Evolutionary conservation across 306 rosid genomes (phyloP), one percentile per base, ranked within the genome.

Genomic region (Quercus glauca): DNA sequence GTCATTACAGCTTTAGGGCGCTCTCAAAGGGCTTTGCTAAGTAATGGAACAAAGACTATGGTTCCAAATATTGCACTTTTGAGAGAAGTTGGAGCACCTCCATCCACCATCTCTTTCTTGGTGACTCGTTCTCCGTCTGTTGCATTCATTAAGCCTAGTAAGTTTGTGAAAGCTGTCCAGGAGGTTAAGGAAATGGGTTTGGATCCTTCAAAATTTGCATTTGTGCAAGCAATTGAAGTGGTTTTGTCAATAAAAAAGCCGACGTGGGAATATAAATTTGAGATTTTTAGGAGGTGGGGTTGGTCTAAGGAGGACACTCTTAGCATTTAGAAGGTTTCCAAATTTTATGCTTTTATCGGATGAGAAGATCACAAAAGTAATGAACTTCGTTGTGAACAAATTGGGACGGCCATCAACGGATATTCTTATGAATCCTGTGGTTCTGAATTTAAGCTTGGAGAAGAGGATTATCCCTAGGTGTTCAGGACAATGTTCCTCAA

Each of bases 391-490:
- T 65, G 55, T 64, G 75, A 80, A 85, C 5, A 67, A 79, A 41
- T 45, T 72, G 83, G 88, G 88, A 25, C 67, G 59, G 43, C n/a
- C 73, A 8, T 61, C 78, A 1, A 41, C 37, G 13, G 78, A 59
- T 17, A 53, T 88, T 28, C 88, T 78, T 10, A 20, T 7, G 68
- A 0, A 7, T 45, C 84, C 87, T 15, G 21, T 0, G 3, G 6
- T 84, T 58, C 23, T 84, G 13, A 5, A 3, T 26, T 57, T 15
- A 18, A 82, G 73, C 71, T 73, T 89, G 76, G 84, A 86, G 83
- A 84, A 70, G 73, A 76, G 78, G 26, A 14, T 84, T 17, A 78
- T 75, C 0, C 87, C 92, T 9, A 86, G 92, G 76, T 84, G 80
- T 61, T 80, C 88, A 23, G 68, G 55, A 45, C 28, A 4, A 14